A percentile compares a stretch with the other conserved stretches of the same genome.
Evolutionary conservation across 768 basidiomycete species (phyloP).

Genomic region (Termitomyces sp.): DNA sequence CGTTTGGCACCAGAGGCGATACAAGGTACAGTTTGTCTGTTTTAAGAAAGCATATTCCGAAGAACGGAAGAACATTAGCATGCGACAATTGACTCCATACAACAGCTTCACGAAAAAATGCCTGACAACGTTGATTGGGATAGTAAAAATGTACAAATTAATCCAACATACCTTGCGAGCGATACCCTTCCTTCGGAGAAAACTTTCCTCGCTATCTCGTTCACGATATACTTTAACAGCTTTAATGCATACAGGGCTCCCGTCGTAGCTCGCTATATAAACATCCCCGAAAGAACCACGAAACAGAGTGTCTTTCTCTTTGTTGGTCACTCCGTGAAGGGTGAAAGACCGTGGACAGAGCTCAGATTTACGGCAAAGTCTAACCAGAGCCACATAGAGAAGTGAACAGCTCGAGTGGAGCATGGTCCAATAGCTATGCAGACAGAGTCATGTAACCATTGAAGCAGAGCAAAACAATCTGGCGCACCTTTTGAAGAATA

Average conservation of each 20-base stretch:
- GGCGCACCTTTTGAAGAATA: constrained; percentile 19
- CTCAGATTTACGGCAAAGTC: constrained; percentile 20
- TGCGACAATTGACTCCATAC: background rate
- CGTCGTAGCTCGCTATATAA: constrained; percentile 15
- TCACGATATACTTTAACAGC: background rate
- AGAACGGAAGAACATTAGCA: constrained; percentile 1
- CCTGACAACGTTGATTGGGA: constrained; percentile 14
- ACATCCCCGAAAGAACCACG: constrained; percentile 23
- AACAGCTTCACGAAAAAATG: background rate
- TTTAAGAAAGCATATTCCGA: constrained; percentile 16
- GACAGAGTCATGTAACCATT: background rate
- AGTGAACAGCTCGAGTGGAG: constrained; percentile 5
- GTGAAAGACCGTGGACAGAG: constrained; percentile 22
- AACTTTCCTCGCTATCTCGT: background rate
- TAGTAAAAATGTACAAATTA: background rate
- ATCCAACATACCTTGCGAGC: constrained; percentile 16
- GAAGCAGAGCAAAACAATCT: background rate
- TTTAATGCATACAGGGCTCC: constrained; percentile 18
- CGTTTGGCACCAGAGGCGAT: constrained; percentile 32
- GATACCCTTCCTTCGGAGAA: constrained; percentile 9
- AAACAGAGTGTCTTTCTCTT: background rate
- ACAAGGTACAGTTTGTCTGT: constrained; percentile 25
- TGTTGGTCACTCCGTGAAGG: constrained; percentile 2
- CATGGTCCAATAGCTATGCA: constrained; percentile 15
- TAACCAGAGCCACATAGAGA: constrained; percentile 16